Evolutionary conservation across 2,329 filamentous ascomycete species (phyloP).

Genomic region (Orbilia quercus): DNA sequence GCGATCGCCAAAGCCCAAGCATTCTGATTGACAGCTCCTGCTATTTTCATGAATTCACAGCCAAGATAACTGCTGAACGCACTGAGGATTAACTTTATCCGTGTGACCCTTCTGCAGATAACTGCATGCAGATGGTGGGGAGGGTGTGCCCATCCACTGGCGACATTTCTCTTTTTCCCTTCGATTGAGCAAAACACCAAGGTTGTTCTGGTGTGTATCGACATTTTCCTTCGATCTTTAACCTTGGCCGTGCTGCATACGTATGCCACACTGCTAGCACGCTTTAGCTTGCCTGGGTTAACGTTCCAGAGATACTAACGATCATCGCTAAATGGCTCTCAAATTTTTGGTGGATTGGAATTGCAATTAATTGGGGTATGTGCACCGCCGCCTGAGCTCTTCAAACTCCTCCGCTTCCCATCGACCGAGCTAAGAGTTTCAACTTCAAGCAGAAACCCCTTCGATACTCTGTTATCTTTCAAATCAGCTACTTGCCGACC

Average conservation of each 20-base stretch:
- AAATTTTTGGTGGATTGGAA: slow-evolving; percentile 49
- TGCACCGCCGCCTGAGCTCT: slow-evolving; percentile 51
- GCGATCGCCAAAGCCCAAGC: slow-evolving; percentile 35
- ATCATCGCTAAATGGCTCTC: slow-evolving; percentile 32
- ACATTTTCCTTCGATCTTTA: slow-evolving; percentile 31
- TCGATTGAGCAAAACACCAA: slow-evolving; percentile 9
- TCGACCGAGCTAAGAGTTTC: slow-evolving; percentile 16
- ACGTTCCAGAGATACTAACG: slow-evolving; percentile 33
- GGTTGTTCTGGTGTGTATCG: slow-evolving; percentile 9
- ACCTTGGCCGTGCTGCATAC: slow-evolving; percentile 34
- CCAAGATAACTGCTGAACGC: slow-evolving; percentile 19
- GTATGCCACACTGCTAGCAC: slow-evolving; percentile 44
- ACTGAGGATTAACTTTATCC: slow-evolving; percentile 47
- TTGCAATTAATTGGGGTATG: too few species aligned
- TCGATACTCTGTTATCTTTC: slow-evolving; percentile 32
- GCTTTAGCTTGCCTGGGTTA: too few species aligned
- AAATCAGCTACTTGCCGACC: too few species aligned
- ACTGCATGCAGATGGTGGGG: slow-evolving; percentile 56
- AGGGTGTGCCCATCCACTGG: slow-evolving; percentile 49
- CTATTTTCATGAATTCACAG: slow-evolving; percentile 32
- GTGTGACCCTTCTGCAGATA: slow-evolving; percentile 54
- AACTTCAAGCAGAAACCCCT: slow-evolving; percentile 28
- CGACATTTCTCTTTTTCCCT: slow-evolving; percentile 18
- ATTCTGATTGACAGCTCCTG: slow-evolving; percentile 40
- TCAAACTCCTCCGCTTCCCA: slow-evolving; percentile 53